Evolutionary conservation across 73 alveolate species (phyloP).

Genomic region (Tetrahymena malaccensis): DNA sequence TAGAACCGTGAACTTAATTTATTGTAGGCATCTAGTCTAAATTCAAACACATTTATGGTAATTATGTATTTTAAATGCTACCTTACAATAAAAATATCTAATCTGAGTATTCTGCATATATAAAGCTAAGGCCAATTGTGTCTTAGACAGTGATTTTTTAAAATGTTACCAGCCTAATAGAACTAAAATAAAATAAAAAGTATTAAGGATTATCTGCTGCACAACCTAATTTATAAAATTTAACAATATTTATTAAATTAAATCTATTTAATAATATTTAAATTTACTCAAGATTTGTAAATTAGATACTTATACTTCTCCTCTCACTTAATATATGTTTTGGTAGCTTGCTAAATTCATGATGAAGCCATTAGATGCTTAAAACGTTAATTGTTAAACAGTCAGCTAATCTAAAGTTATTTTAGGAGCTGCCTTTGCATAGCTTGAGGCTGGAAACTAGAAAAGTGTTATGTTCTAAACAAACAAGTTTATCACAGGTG

Average conservation of each 20-base stretch:
- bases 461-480: background rate
- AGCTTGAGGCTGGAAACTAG: background rate
- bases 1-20: background rate
- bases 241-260: no score
- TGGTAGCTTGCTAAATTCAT: background rate
- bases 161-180: background rate
- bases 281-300: background rate
- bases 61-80: no score
- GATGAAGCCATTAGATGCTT: background rate
- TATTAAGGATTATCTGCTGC: background rate
- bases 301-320: background rate
- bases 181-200: background rate
- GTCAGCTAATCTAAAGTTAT: background rate
- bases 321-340: background rate
- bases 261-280: no score
- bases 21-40: no score
- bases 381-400: no score
- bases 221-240: background rate
- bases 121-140: background rate
- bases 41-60: background rate
- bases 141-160: background rate
- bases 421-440: background rate
- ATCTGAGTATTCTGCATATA: background rate
- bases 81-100: background rate
- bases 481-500: no score